phyloP scores from a whole-genome alignment of 1,139 yeast species.

The Hemisphaericaspora lyxosophila region DNA sequence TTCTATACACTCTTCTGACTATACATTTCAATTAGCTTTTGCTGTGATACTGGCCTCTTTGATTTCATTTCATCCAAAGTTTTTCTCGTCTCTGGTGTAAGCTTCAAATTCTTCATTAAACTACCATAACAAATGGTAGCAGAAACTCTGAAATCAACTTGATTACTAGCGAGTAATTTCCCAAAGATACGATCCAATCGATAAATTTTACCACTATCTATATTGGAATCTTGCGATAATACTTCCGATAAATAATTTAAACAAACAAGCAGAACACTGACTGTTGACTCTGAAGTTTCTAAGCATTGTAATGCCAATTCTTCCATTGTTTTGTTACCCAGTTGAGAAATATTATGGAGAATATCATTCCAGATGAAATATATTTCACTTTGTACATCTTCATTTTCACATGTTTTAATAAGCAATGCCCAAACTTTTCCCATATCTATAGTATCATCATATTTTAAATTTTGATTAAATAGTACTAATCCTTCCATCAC shows the following conservation, averaged over 20 bases:
- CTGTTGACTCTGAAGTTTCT: conserved; percentile 5
- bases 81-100: conserved; percentile 7
- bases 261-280: conserved; percentile 8
- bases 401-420: conserved; percentile 6
- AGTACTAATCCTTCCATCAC: conserved; percentile 11
- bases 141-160: conserved; percentile 41
- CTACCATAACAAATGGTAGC: conserved; percentile 45
- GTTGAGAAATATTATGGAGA: conserved; percentile 4
- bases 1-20: conserved; percentile 7
- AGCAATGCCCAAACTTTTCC: conserved; percentile 9
- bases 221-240: conserved; percentile 7
- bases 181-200: conserved; percentile 29
- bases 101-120: conserved; percentile 23
- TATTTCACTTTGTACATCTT: conserved; percentile 11
- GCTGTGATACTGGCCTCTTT: conserved; percentile 12
- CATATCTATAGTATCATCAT: conserved; percentile 10
- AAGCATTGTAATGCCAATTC: conserved; percentile 9
- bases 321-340: conserved; percentile 5
- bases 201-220: conserved; percentile 5
- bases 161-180: conserved; percentile 27
- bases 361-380: conserved; percentile 13
- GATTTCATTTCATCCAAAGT: conserved; percentile 11
- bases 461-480: conserved; percentile 10
- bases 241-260: conserved; percentile 11
- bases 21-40: conserved; percentile 13